Evolutionary conservation across 306 rosid species (phyloP).

Genomic region (Prunus mongolica): DNA sequence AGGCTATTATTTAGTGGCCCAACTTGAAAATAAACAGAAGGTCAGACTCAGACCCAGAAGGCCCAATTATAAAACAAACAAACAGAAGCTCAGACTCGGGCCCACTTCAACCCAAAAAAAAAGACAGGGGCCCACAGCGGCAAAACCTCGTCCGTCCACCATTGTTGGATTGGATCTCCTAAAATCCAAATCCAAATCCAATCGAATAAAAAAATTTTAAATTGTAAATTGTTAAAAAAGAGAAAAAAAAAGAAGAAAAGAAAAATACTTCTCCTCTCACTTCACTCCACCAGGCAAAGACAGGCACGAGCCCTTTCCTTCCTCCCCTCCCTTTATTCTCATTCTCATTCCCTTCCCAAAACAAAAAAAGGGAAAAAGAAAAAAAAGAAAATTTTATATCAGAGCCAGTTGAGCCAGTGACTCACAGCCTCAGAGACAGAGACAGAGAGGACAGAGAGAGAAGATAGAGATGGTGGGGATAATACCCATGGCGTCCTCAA

Average conservation of each 20-base stretch:
- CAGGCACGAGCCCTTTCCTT: background rate
- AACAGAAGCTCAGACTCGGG: background rate
- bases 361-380: background rate
- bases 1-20: background rate
- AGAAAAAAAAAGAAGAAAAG: background rate
- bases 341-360: background rate
- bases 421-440: constrained; percentile 9
- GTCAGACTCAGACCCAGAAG: too few relatives aligned
- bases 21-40: background rate
- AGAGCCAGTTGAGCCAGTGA: background rate
- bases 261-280: background rate
- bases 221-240: too few relatives aligned
- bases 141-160: background rate
- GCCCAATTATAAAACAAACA: background rate
- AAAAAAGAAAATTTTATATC: background rate
- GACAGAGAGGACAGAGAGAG: background rate
- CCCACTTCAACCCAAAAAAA: too few relatives aligned
- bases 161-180: background rate
- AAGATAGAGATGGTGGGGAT: constrained; percentile 49
- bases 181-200: background rate
- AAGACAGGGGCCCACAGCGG: background rate
- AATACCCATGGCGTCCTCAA: constrained; percentile 70
- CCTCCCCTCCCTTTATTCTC: background rate
- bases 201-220: background rate
- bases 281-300: background rate